A percentile compares a stretch with the other conserved stretches of the same genome.
phyloP scores from a whole-genome alignment of 129 eudicot species.

The Chrysanthemum makinoi region DNA sequence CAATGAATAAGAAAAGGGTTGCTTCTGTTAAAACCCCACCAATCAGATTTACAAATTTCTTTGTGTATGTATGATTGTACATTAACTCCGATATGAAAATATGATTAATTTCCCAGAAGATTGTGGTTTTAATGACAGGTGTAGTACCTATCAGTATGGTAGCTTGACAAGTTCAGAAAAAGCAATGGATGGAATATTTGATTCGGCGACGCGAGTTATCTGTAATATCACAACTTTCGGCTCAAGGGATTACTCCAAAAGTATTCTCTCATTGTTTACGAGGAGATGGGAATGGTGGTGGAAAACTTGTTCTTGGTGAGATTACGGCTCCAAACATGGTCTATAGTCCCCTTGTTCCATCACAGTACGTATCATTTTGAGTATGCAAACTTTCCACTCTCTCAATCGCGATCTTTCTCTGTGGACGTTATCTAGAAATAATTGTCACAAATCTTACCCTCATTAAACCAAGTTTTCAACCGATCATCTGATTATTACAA shows the following conservation, averaged over 20 bases:
- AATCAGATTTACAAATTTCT: no score
- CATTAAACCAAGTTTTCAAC: background rate
- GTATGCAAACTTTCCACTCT: conserved; percentile 5
- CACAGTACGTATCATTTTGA: conserved; percentile 69
- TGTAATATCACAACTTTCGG: conserved; percentile 80
- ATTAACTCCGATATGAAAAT: background rate
- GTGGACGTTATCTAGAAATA: background rate
- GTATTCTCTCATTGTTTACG: conserved; percentile 94
- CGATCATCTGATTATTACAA: no score
- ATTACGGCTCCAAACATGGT: conserved; percentile 86
- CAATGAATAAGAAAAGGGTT: no score
- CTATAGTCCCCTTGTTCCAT: conserved; percentile 96
- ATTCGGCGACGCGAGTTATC: conserved; percentile 80
- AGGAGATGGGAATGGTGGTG: conserved; percentile 94
- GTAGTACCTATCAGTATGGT: conserved; percentile 89
- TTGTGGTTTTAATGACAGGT: conserved; percentile 47
- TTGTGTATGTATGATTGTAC: no score
- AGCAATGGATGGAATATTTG: conserved; percentile 95
- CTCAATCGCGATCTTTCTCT: no score
- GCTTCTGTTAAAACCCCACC: no score
- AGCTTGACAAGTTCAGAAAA: conserved; percentile 76
- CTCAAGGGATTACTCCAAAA: conserved; percentile 88
- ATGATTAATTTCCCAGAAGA: background rate
- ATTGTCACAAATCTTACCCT: background rate
- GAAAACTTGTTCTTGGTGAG: conserved; percentile 97